phyloP scores from a whole-genome alignment of 2,329 filamentous ascomycete species.

The Nigrograna mackinnonii region DNA sequence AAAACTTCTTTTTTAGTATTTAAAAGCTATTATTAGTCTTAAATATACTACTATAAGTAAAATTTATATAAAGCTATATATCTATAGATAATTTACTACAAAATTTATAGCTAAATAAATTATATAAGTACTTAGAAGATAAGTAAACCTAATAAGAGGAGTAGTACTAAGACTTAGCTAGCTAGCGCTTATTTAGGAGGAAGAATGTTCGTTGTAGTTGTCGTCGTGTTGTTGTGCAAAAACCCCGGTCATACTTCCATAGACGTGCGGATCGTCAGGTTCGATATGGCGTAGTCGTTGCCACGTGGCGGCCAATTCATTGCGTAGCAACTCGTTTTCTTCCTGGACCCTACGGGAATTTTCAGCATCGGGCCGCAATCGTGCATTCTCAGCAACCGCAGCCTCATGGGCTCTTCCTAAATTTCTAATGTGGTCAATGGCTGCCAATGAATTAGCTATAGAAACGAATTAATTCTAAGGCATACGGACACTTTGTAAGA shows the following conservation, averaged over 20 bases:
- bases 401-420: constrained; percentile 42
- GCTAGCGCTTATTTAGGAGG: too few species aligned
- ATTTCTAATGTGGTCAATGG: constrained; percentile 54
- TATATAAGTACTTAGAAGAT: constrained; percentile 10
- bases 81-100: constrained; percentile 3
- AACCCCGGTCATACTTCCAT: constrained; percentile 49
- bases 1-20: constrained; percentile 3
- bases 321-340: constrained; percentile 52
- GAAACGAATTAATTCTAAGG: constrained; percentile 2
- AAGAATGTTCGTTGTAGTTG: constrained; percentile 32
- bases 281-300: constrained; percentile 51
- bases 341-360: constrained; percentile 48
- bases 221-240: constrained; percentile 45
- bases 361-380: constrained; percentile 49
- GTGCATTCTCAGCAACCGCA: constrained; percentile 41
- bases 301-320: constrained; percentile 51
- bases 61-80: too few species aligned
- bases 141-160: constrained; percentile 10
- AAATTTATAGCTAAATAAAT: background rate
- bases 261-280: constrained; percentile 50
- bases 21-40: constrained; percentile 12
- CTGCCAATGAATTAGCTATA: constrained; percentile 29
- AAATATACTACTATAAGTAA: constrained; percentile 7
- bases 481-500: constrained; percentile 73
- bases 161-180: constrained; percentile 9